phyloP scores from a whole-genome alignment of 2,329 filamentous ascomycete species.

The Niveomyces coronatus region DNA sequence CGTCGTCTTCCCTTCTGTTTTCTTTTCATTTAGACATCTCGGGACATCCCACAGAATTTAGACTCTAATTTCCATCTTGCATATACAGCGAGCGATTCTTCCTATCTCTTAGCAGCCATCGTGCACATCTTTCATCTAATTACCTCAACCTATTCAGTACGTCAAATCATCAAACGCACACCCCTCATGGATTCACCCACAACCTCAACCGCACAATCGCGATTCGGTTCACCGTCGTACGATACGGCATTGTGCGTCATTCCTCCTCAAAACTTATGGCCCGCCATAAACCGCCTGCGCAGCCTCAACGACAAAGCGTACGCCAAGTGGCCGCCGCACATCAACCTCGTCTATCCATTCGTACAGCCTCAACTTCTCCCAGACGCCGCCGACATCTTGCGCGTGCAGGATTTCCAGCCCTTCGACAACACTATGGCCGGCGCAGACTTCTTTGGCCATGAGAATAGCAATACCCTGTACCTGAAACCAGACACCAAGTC shows the following conservation, averaged over 20 bases:
- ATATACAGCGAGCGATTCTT: too few relatives aligned
- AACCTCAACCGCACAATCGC: not conserved
- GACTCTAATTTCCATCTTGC: too few relatives aligned
- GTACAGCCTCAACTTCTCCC: slow-evolving; percentile 37
- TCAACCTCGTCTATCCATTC: slow-evolving; percentile 59
- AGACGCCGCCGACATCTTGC: slow-evolving; percentile 25
- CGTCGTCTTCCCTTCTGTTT: too few relatives aligned
- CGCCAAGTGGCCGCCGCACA: slow-evolving; percentile 53
- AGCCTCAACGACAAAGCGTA: slow-evolving; percentile 52
- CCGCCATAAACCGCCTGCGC: slow-evolving; percentile 42
- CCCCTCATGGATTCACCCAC: not conserved
- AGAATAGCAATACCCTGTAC: slow-evolving; percentile 40
- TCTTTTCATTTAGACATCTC: too few relatives aligned
- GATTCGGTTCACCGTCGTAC: slow-evolving; percentile 25
- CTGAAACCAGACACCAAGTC: slow-evolving; percentile 18
- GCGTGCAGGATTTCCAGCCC: slow-evolving; percentile 10
- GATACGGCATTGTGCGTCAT: slow-evolving; percentile 53
- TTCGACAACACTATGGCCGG: not conserved
- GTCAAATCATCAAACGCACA: not conserved
- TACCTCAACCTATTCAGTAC: too few relatives aligned
- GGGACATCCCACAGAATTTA: too few relatives aligned
- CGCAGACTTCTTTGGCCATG: slow-evolving; percentile 38
- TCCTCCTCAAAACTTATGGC: slow-evolving; percentile 38
- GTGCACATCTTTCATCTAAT: not conserved
- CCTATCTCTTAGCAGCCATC: not conserved